Base-by-base conservation (phyloP, 1,284 basidiomycete genomes). In the Ustilago cynodontis region DNA sequence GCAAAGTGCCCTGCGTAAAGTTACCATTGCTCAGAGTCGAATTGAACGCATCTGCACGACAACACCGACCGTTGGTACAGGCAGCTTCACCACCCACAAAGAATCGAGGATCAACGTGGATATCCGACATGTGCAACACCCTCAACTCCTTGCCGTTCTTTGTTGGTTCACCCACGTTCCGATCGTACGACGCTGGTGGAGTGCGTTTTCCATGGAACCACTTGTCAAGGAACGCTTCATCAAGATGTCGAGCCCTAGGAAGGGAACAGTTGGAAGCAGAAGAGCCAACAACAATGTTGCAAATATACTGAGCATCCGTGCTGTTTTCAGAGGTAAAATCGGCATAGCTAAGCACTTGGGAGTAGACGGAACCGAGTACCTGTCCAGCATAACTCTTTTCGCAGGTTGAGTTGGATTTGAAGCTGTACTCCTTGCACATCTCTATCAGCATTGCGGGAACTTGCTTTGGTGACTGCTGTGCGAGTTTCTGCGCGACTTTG, bases 101-200 rank as follows among this genome's bases (percentile, higher is more conserved):
- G 83, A 90, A 94, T 33, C 92, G 91, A 89, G 93, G 90, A 82
- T 94, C 93, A 58, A 94, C 86, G 85, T 94, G 93, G 67, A 93
- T 88, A 80, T 94, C 93, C 0, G 92, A 93, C 16, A 93, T 77
- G 81, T 94, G 93, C 52, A 93, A 86, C 1, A 93, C 90, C 79
- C 92, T 92, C 45, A 93, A 86, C 52, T 90, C 88, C 78, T 91
- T 87, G 11, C 91, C 91, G 51, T 90, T 52, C 62, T 71, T 66
- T 9, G 67, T 62, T 1, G 68, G 66, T 53, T 65, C 61, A 45
- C 75, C 75, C 0, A 66, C 68, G 28, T 78, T 75, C 11, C 11
- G 50, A 45, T 77, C 66, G 49, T 77, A 71, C 41, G 57, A 52
- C 3, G 60, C 22, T 13, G 75, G 77, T 13, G 62, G 41, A 13